A percentile compares a stretch with the other conserved stretches of the same genome.
phyloP scores from a whole-genome alignment of 2,329 filamentous ascomycete species.

The Aspergillus sp. region DNA sequence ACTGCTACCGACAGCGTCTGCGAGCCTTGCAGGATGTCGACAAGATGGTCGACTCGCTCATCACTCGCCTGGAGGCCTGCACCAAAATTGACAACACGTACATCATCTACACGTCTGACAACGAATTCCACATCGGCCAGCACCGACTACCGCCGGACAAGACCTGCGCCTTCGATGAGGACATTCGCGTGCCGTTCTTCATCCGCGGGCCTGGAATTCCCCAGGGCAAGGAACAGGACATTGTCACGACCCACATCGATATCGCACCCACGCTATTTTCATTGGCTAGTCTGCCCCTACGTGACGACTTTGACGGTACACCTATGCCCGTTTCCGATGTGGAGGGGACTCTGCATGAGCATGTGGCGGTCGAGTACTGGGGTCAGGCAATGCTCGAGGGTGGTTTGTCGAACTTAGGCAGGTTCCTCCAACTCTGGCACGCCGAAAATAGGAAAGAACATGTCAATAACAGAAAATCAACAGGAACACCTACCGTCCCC shows the following conservation, averaged over 20 bases:
- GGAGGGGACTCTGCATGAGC: constrained; percentile 45
- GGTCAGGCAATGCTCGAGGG: constrained; percentile 34
- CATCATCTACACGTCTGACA: constrained; percentile 62
- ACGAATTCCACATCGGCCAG: constrained; percentile 62
- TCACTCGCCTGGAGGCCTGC: constrained; percentile 44
- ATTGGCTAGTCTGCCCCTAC: constrained; percentile 37
- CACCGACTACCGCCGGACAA: constrained; percentile 61
- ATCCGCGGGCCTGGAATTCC: constrained; percentile 14
- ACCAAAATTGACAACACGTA: constrained; percentile 55
- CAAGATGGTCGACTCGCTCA: constrained; percentile 52
- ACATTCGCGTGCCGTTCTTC: constrained; percentile 16
- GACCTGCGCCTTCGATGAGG: constrained; percentile 52
- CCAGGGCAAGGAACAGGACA: constrained; percentile 1
- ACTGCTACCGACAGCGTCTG: constrained; percentile 53
- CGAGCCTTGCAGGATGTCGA: constrained; percentile 56
- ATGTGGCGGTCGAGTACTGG: constrained; percentile 62
- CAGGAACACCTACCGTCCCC: background rate
- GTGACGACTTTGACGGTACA: constrained; percentile 57
- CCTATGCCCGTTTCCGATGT: constrained; percentile 48
- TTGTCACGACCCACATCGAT: constrained; percentile 39
- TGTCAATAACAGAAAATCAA: background rate
- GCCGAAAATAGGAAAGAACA: too few relatives aligned
- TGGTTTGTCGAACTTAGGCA: background rate
- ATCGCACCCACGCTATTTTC: constrained; percentile 61
- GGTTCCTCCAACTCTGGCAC: too few relatives aligned